Conservation (phyloP, 441 rosid species). For the Aquilaria agallochum region DNA sequence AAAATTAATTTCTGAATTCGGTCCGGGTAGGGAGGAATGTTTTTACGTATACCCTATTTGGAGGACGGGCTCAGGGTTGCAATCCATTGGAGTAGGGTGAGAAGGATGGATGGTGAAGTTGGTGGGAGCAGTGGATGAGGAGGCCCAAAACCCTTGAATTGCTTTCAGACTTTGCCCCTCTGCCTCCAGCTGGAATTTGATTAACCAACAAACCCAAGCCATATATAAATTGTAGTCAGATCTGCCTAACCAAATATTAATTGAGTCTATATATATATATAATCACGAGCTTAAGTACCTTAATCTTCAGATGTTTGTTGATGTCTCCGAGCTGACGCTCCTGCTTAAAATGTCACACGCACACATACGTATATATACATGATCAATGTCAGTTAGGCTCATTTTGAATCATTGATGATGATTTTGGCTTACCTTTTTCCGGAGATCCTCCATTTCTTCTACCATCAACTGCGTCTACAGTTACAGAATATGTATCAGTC, state of each 20-base stretch:
- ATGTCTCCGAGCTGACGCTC: constrained; percentile 81
- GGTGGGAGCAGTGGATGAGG: constrained; percentile 27
- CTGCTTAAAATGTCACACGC: constrained; percentile 23
- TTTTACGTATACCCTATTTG: constrained; percentile 47
- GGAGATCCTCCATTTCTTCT: constrained; percentile 78
- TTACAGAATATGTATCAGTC: neutral
- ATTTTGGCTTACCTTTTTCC: constrained; percentile 45
- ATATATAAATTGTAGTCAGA: too few species aligned
- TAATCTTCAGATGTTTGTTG: constrained; percentile 67
- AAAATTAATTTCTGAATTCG: neutral
- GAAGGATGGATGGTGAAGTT: constrained; percentile 35
- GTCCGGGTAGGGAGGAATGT: too few species aligned
- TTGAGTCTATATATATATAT: neutral
- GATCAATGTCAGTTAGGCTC: neutral
- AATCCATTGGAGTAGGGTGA: constrained; percentile 40
- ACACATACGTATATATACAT: neutral
- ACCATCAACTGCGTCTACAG: constrained; percentile 66
- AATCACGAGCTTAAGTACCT: constrained; percentile 29
- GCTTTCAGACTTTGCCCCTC: constrained; percentile 49
- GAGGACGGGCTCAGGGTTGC: constrained; percentile 48
- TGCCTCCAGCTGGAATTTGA: constrained; percentile 42
- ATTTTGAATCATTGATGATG: neutral
- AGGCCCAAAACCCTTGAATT: constrained; percentile 42
- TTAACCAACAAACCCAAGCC: neutral
- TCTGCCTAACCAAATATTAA: neutral